These are phyloP conservation scores for Suillus subalutaceus DNA, from an alignment of 768 basidiomycete genomes.

Conservation along the genomic window DNA sequence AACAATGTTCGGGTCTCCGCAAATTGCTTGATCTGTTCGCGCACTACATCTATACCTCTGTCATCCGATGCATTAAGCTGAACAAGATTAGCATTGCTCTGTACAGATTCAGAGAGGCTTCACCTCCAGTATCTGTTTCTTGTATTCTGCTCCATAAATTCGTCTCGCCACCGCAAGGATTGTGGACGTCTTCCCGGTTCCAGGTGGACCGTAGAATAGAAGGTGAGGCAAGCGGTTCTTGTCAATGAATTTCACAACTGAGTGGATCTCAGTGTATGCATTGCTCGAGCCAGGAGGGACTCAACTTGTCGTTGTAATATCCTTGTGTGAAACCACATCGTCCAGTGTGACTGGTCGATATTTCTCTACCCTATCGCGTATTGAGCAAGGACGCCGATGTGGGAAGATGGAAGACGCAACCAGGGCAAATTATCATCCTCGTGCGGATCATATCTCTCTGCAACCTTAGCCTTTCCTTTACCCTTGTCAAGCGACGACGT, in stretches of 20 bases:
- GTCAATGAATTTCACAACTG: conserved; percentile 96
- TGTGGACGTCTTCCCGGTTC: conserved; percentile 97
- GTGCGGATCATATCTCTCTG: conserved; percentile 41
- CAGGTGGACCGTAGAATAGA: conserved; percentile 96
- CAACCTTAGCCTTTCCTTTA: conserved; percentile 76
- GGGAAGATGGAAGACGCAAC: conserved; percentile 43
- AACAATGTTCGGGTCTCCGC: conserved; percentile 92
- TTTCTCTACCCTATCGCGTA: conserved; percentile 85
- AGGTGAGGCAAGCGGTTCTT: conserved; percentile 94
- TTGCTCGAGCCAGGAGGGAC: background rate
- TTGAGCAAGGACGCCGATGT: conserved; percentile 10
- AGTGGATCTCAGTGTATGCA: conserved; percentile 14
- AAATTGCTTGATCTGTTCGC: conserved; percentile 99
- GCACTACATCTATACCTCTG: conserved; percentile 96
- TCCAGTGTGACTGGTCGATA: conserved; percentile 89
- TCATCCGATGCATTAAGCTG: conserved; percentile 98
- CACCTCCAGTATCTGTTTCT: conserved; percentile 94
- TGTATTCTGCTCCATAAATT: conserved; percentile 86
- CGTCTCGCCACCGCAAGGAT: conserved; percentile 94
- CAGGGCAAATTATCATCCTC: conserved; percentile 82
- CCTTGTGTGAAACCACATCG: conserved; percentile 96
- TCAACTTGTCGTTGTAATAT: conserved; percentile 91
- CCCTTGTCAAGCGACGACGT: conserved; percentile 25
- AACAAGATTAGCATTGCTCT: conserved; percentile 6
- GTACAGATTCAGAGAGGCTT: background rate